These are phyloP conservation scores for Krasilnikovozyma curviuscula DNA, from an alignment of 768 basidiomycete genomes.

Conservation along the genomic window DNA sequence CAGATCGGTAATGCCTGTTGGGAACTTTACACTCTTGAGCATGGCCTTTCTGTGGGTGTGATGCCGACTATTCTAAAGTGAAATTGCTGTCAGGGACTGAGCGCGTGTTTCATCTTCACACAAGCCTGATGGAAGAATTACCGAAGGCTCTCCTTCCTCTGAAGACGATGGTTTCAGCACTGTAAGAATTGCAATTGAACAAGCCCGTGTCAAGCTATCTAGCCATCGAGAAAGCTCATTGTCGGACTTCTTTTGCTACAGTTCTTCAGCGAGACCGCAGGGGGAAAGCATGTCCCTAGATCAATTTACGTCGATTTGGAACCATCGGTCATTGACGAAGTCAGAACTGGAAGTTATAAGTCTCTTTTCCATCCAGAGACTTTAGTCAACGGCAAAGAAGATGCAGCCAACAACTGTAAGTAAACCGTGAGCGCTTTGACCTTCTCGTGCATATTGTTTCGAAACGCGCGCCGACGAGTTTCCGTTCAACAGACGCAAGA, in stretches of 20 bases:
- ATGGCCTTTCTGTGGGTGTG: conserved; percentile 48
- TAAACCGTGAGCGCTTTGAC: conserved; percentile 12
- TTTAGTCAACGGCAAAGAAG: conserved; percentile 93
- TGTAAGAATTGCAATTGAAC: conserved; percentile 97
- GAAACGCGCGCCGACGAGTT: conserved; percentile 8
- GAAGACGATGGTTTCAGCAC: conserved; percentile 89
- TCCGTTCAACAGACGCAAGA: conserved; percentile 62
- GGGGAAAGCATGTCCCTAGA: conserved; percentile 92
- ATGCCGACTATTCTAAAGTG: too few relatives aligned
- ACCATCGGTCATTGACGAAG: conserved; percentile 94
- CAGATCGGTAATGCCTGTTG: conserved; percentile 87
- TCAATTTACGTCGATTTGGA: conserved; percentile 69
- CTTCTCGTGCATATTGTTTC: too few relatives aligned
- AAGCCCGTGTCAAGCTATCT: conserved; percentile 88
- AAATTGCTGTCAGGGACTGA: too few relatives aligned
- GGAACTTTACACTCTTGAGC: conserved; percentile 98
- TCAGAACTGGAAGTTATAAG: conserved; percentile 84
- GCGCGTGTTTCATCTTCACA: background rate
- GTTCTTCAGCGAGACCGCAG: conserved; percentile 98
- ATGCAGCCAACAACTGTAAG: conserved; percentile 97
- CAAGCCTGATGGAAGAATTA: conserved; percentile 84
- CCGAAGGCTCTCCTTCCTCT: conserved; percentile 51
- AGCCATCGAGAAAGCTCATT: too few relatives aligned
- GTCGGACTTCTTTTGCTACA: too few relatives aligned
- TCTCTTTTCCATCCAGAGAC: conserved; percentile 97